Evolutionary conservation across 2,329 filamentous ascomycete genomes (phyloP), one percentile per base, ranked within the genome.

Genomic region (Fusarium concolor): DNA sequence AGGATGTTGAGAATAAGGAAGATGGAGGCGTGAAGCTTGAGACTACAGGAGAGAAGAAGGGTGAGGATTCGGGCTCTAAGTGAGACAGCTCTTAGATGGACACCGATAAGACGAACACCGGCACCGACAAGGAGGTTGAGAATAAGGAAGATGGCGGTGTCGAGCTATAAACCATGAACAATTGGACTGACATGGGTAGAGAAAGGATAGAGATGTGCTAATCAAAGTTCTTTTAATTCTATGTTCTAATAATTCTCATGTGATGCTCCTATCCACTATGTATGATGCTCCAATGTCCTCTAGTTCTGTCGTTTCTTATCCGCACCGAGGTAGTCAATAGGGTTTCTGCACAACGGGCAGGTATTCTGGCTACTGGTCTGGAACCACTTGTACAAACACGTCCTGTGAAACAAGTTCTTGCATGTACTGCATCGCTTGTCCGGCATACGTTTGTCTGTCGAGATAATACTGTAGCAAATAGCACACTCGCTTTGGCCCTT

Each of bases 381-480:
- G 84, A 99, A 98, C 96, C 96, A 99, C 80, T 95, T 94, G 83
- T 93, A 97, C 80, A 99, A 80, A 81, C 96, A 99, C 4, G 88
- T 87, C 2, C 90, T 87, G 79, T 99, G 96, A 83, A 98, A 99
- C 53, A 92, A 83, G 79, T 99, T 95, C 84, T 94, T 95, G 85
- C 96, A 99, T 2, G 95, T 98, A 45, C 87, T 85, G 78, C 96
- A 99, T 55, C 88, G 86, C 85, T 98, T 98, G 78, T 96, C 95
- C 0, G 96, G 96, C 78, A 97, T 88, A 79, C 92, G 91, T 83
- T 92, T 92, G 78, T 97, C 94, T 10, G 88, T 89, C 18, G 93
- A 93, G 67, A 99, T 93, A 75, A 99, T 94, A 62, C 90, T 94
- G 82, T 98, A 98, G 83, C 95, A 98, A 76, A 98, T 98, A 11